These are phyloP conservation scores for Russula abietina DNA, from an alignment of 768 basidiomycete genomes.

Conservation along the genomic window DNA sequence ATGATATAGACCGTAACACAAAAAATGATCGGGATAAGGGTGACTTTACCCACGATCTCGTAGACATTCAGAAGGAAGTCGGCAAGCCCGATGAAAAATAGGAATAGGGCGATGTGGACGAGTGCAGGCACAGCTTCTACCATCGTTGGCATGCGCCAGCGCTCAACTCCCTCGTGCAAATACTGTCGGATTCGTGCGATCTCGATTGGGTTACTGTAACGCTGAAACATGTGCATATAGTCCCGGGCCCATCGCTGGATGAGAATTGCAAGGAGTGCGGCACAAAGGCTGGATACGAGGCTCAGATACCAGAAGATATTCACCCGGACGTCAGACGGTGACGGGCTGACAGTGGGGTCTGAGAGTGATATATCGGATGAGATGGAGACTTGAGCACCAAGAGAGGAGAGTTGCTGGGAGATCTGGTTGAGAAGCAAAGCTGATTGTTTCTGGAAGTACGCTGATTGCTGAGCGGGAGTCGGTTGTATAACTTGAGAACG, in stretches of 20 bases:
- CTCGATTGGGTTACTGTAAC: slow-evolving; percentile 28
- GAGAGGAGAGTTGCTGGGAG: slow-evolving; percentile 12
- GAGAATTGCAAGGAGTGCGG: slow-evolving; percentile 42
- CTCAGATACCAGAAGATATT: slow-evolving; percentile 40
- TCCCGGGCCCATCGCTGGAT: slow-evolving; percentile 45
- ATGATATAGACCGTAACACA: slow-evolving; percentile 15
- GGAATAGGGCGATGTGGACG: slow-evolving; percentile 43
- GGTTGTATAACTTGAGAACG: slow-evolving; percentile 12
- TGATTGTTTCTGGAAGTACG: slow-evolving; percentile 3
- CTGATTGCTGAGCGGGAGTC: slow-evolving; percentile 5
- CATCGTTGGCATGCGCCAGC: slow-evolving; percentile 37
- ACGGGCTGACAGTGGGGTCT: slow-evolving; percentile 17
- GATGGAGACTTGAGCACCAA: neutral
- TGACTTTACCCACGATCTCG: neutral
- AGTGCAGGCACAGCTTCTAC: slow-evolving; percentile 42
- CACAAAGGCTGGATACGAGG: slow-evolving; percentile 36
- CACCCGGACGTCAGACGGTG: slow-evolving; percentile 33
- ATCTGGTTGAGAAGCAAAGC: slow-evolving; percentile 14
- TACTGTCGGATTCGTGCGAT: slow-evolving; percentile 41
- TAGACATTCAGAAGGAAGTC: slow-evolving; percentile 34
- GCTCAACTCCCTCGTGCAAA: slow-evolving; percentile 33
- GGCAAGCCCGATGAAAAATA: slow-evolving; percentile 45
- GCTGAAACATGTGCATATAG: slow-evolving; percentile 30
- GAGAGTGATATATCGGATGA: neutral
- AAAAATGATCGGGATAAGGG: neutral